These are phyloP conservation scores for Trichoderma endophyticum DNA, from an alignment of 2,329 filamentous ascomycete species.

Conservation along the genomic window DNA sequence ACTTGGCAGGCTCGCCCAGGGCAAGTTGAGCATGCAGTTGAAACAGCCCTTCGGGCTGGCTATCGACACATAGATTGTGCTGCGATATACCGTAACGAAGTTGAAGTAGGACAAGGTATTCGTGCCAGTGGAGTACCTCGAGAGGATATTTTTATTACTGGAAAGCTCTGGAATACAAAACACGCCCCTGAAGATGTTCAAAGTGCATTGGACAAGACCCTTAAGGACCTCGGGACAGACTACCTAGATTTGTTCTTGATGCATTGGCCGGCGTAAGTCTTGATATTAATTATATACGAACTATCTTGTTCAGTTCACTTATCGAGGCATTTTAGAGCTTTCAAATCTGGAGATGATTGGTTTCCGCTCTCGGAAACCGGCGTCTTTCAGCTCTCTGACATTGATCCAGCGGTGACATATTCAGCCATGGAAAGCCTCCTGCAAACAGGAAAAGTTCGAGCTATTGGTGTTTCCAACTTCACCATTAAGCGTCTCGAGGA, in stretches of 20 bases:
- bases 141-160: constrained; percentile 68
- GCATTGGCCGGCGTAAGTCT: constrained; percentile 57
- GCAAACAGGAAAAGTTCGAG: constrained; percentile 66
- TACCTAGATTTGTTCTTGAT: constrained; percentile 71
- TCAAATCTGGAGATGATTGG: constrained; percentile 81
- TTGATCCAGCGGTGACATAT: neutral
- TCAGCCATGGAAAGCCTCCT: constrained; percentile 70
- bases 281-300: neutral
- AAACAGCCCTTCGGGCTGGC: constrained; percentile 62
- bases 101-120: constrained; percentile 64
- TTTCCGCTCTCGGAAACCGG: neutral
- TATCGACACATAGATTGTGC: constrained; percentile 78
- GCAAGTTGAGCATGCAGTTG: constrained; percentile 68
- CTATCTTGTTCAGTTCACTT: constrained; percentile 37
- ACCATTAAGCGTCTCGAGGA: constrained; percentile 76
- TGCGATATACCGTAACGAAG: constrained; percentile 73
- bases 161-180: constrained; percentile 79
- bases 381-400: neutral
- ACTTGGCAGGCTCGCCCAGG: constrained; percentile 74
- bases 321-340: constrained; percentile 68
- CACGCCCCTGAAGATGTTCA: constrained; percentile 60
- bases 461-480: constrained; percentile 87
- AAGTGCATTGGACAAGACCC: constrained; percentile 57
- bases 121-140: constrained; percentile 61
- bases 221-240: constrained; percentile 60